phyloP scores from a whole-genome alignment of 1,139 yeast species.

The Protomyces macrosporus region DNA sequence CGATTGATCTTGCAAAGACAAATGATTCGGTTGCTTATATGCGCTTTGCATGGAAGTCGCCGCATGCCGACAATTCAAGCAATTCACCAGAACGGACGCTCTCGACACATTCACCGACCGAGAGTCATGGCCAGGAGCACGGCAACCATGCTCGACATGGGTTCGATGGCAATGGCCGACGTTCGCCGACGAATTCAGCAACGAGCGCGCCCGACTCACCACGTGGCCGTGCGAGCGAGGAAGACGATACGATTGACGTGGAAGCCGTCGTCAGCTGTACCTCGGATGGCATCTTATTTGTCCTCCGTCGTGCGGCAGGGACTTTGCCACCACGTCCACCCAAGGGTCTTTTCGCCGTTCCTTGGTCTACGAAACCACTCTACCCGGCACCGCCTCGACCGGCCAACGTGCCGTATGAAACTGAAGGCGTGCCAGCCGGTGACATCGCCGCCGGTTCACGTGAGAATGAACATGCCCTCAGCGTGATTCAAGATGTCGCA shows the following conservation, averaged over 20 bases:
- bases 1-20: conserved; percentile 30
- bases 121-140: background rate
- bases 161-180: background rate
- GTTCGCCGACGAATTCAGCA: background rate
- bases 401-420: background rate
- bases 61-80: conserved; percentile 2
- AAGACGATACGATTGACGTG: conserved; percentile 18
- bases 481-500: conserved; percentile 8
- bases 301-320: conserved; percentile 26
- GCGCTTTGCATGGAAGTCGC: conserved; percentile 29
- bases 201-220: background rate
- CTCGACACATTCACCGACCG: background rate
- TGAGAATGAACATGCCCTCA: background rate
- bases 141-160: background rate
- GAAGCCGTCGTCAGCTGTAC: conserved; percentile 30
- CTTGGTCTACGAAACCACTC: conserved; percentile 26
- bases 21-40: conserved; percentile 29
- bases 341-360: conserved; percentile 24
- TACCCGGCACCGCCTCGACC: conserved; percentile 21
- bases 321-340: conserved; percentile 3
- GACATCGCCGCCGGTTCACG: background rate
- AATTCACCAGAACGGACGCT: background rate
- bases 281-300: conserved; percentile 30
- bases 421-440: background rate
- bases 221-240: background rate